Conservation (phyloP, 2,329 filamentous ascomycete species). For the Sporothrix globosa region DNA sequence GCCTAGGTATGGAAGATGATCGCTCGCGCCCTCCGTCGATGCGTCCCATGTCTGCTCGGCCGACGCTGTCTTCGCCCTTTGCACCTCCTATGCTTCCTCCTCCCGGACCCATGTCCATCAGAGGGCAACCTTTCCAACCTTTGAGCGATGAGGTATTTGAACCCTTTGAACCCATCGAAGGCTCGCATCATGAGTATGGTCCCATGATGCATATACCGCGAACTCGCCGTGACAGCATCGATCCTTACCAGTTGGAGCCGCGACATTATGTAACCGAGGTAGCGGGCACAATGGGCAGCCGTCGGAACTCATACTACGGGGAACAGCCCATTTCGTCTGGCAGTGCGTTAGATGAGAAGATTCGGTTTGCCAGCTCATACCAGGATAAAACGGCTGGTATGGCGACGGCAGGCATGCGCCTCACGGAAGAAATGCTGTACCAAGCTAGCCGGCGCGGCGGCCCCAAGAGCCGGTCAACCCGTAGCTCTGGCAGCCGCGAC, state of each 20-base stretch:
- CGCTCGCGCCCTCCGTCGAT: slow-evolving; percentile 46
- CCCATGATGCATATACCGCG: slow-evolving; percentile 31
- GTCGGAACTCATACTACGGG: slow-evolving; percentile 50
- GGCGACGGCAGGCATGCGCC: slow-evolving; percentile 44
- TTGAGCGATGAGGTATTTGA: slow-evolving; percentile 46
- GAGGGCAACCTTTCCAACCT: not conserved
- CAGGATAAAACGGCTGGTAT: slow-evolving; percentile 56
- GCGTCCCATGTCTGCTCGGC: slow-evolving; percentile 53
- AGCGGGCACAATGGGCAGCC: slow-evolving; percentile 39
- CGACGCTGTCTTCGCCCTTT: slow-evolving; percentile 40
- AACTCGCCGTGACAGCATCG: slow-evolving; percentile 44
- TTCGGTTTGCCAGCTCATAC: slow-evolving; percentile 53
- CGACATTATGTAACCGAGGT: slow-evolving; percentile 49
- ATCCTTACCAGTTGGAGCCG: slow-evolving; percentile 47
- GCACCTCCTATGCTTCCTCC: slow-evolving; percentile 38
- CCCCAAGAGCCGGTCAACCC: slow-evolving; percentile 59
- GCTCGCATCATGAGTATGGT: slow-evolving; percentile 48
- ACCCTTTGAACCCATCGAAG: slow-evolving; percentile 37
- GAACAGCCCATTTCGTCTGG: slow-evolving; percentile 43
- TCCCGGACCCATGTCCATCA: not conserved
- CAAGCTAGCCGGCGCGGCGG: slow-evolving; percentile 54
- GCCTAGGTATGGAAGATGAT: slow-evolving; percentile 50
- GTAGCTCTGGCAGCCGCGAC: slow-evolving; percentile 63
- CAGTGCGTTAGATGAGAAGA: slow-evolving; percentile 47
- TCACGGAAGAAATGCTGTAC: slow-evolving; percentile 61